Conservation (phyloP, 495 filamentous ascomycete species). For the Daldinia loculata region DNA sequence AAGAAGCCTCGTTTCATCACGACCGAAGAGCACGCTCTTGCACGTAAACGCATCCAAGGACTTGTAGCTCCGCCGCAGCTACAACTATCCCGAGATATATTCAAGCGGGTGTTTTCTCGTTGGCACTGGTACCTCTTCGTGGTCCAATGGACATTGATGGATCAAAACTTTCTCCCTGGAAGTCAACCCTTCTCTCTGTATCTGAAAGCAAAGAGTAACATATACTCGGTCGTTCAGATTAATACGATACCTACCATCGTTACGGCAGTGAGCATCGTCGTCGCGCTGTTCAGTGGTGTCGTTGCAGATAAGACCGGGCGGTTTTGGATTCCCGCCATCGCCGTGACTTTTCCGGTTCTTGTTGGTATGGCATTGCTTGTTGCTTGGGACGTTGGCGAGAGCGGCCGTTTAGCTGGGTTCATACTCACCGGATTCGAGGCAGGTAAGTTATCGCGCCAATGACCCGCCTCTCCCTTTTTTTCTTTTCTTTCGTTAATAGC, state of each 20-base stretch:
- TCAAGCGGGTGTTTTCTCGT: constrained; percentile 36
- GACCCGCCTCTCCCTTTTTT: background rate
- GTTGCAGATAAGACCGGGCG: constrained; percentile 42
- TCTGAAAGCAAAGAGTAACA: constrained; percentile 48
- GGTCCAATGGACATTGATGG: constrained; percentile 46
- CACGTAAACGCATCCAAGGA: constrained; percentile 25
- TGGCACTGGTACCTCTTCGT: constrained; percentile 46
- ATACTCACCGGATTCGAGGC: constrained; percentile 49
- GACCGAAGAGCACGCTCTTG: constrained; percentile 34
- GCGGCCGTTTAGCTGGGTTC: constrained; percentile 46
- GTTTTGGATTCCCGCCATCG: constrained; percentile 46
- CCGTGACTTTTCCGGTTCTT: constrained; percentile 44
- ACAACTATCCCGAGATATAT: constrained; percentile 34
- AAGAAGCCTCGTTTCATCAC: constrained; percentile 44
- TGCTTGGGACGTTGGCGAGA: constrained; percentile 46
- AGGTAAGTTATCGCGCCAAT: constrained; percentile 33
- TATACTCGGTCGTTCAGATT: constrained; percentile 45
- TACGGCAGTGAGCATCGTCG: constrained; percentile 48
- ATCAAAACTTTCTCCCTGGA: constrained; percentile 47
- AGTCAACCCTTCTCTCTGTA: constrained; percentile 46
- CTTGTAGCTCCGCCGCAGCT: constrained; percentile 30
- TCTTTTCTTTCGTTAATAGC: background rate
- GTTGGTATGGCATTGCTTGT: constrained; percentile 44
- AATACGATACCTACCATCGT: constrained; percentile 51
- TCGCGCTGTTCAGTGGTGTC: constrained; percentile 43